Base-by-base conservation (phyloP, 2,329 filamentous ascomycete species). In the Aureobasidium sp. region DNA sequence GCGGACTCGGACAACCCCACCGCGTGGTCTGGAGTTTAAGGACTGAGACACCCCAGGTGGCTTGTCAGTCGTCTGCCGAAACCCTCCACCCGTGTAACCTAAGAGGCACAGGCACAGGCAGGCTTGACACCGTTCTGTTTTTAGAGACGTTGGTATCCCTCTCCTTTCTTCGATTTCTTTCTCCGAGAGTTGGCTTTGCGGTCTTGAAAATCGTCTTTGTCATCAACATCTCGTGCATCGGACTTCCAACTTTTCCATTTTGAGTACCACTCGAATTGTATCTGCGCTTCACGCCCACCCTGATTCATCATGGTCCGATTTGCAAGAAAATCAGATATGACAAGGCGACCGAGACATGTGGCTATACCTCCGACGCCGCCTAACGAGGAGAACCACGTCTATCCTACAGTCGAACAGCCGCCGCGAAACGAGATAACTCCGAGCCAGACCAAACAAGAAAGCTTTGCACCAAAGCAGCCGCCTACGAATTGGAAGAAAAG, bases 41-140 rank as follows among this genome's bases (percentile, higher is more conserved):
- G 45, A 25, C 51, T 42, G 22, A 55, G 25, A 29, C 25, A 45
- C 51, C 15, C 17, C 2, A 17, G 6, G 49, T 39, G 36, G 48
- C 48, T 37, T 53, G 52, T 14, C 17, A 7, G 17, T 25, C 25
- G 29, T 57, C 14, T 41, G 27, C 27, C 27, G 41, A 36, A 57
- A 57, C n/a, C 53, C 42, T 57, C 27, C 53, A 57, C 53, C 53
- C 53, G 53, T 57, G 53, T 57, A 57, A 57, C 53, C 53, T 57
- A 31, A 27, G 37, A 41, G 36, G 51, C 39, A 56, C 27, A 41
- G 51, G 51, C 41, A 57, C 41, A 45, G 39, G 52, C 37, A 56
- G 41, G 41, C 29, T 42, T 25, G 51, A 55, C 25, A 4, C 34
- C 11, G n/a, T 44, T 57, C 37, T 57, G 41, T 57, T 57, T 57